Conservation (phyloP, 805 yeast genomes). For the Lipomyces chichibuensis region DNA sequence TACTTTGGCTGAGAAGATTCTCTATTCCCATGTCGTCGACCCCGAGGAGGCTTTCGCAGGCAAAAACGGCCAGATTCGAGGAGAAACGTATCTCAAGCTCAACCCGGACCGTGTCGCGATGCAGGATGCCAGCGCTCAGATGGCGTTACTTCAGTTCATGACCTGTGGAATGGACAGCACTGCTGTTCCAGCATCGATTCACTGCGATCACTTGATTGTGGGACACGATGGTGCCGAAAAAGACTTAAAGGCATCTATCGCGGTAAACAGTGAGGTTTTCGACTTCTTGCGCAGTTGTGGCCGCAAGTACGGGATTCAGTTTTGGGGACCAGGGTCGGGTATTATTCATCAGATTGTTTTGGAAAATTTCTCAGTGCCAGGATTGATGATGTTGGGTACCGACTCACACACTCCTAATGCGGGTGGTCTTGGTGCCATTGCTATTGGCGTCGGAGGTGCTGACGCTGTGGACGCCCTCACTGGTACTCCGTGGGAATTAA, state of each 20-base stretch:
- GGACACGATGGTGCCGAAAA: slow-evolving; percentile 88
- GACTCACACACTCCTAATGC: slow-evolving; percentile 98
- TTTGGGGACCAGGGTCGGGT: slow-evolving; percentile 99
- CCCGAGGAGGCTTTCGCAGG: slow-evolving; percentile 63
- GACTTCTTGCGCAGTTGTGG: slow-evolving; percentile 89
- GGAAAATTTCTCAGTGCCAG: slow-evolving; percentile 97
- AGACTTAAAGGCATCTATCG: slow-evolving; percentile 84
- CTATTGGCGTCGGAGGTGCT: slow-evolving; percentile 99
- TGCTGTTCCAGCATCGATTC: slow-evolving; percentile 94
- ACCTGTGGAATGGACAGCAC: slow-evolving; percentile 90
- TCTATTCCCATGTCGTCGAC: slow-evolving; percentile 92
- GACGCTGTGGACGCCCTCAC: slow-evolving; percentile 98
- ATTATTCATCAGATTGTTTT: slow-evolving; percentile 95
- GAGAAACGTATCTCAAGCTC: slow-evolving; percentile 86
- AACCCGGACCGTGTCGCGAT: slow-evolving; percentile 98
- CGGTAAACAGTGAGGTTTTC: slow-evolving; percentile 89
- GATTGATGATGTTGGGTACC: slow-evolving; percentile 93
- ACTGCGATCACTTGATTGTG: slow-evolving; percentile 96
- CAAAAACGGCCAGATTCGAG: slow-evolving; percentile 53
- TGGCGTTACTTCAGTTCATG: slow-evolving; percentile 96
- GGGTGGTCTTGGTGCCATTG: slow-evolving; percentile 97
- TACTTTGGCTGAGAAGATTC: slow-evolving; percentile 92
- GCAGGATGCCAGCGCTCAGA: slow-evolving; percentile 99
- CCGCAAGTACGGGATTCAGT: slow-evolving; percentile 93
- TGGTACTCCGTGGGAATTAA: slow-evolving; percentile 93